These are phyloP conservation scores for Rosellinia necatrix DNA, from an alignment of 2,329 filamentous ascomycete species.

Conservation along the genomic window DNA sequence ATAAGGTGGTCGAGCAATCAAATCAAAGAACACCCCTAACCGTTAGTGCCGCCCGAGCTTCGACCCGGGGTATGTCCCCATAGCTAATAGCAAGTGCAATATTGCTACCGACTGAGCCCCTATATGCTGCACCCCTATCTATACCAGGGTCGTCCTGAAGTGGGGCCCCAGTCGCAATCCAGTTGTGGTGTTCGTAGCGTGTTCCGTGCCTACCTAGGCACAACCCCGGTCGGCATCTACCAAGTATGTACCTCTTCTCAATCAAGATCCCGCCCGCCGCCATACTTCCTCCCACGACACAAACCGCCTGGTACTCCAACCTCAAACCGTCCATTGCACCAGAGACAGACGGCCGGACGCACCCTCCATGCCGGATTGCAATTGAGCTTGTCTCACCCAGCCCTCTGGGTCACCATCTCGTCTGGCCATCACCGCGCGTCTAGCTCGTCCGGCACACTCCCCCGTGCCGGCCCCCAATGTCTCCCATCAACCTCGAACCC, in stretches of 20 bases:
- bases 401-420: background rate
- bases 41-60: background rate
- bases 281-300: background rate
- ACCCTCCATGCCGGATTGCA: too few species aligned
- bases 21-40: background rate
- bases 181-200: too few species aligned
- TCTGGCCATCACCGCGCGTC: background rate
- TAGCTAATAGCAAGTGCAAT: background rate
- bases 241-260: too few species aligned
- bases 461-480: slow-evolving; percentile 39
- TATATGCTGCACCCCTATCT: background rate
- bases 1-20: too few species aligned
- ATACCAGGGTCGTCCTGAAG: too few species aligned
- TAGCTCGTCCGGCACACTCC: background rate
- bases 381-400: too few species aligned
- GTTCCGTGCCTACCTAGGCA: background rate
- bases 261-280: slow-evolving; percentile 1
- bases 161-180: background rate
- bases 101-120: background rate
- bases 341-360: too few species aligned
- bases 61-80: background rate
- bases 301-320: too few species aligned
- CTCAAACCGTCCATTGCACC: too few species aligned
- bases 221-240: background rate
- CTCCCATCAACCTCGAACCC: slow-evolving; percentile 33